phyloP scores from a whole-genome alignment of 257 asterid genomes.

The Solanum neorickii region DNA sequence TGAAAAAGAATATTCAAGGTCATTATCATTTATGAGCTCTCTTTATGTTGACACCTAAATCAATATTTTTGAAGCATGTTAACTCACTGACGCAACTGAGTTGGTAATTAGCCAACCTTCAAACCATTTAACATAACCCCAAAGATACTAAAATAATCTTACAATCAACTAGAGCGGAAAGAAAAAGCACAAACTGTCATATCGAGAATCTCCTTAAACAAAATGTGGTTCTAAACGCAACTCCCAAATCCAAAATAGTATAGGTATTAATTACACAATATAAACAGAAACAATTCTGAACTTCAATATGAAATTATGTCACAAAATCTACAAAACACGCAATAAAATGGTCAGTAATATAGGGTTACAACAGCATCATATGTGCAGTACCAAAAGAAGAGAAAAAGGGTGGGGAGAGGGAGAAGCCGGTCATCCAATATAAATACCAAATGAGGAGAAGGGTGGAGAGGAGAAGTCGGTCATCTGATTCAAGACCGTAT shows the following conservation, averaged over 20 bases:
- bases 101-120: too few relatives aligned
- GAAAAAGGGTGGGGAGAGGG: background rate
- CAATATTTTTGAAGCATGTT: background rate
- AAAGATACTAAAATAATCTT: background rate
- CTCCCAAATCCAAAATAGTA: background rate
- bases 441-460: background rate
- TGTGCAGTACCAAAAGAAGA: background rate
- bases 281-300: background rate
- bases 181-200: background rate
- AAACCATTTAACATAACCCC: background rate
- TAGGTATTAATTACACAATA: background rate
- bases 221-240: background rate
- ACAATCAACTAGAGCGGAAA: background rate
- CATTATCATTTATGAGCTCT: background rate
- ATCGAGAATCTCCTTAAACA: background rate
- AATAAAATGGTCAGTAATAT: background rate
- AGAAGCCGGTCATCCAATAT: background rate
- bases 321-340: background rate
- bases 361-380: background rate
- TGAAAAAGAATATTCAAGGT: background rate
- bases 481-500: slow-evolving; percentile 1
- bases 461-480: background rate
- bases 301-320: background rate
- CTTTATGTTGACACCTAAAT: background rate
- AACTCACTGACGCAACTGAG: background rate